Percentiles rank a stretch among this genome's conserved stretches.
phyloP scores from a whole-genome alignment of 2,329 filamentous ascomycete genomes.

The Fusarium subtropicale region DNA sequence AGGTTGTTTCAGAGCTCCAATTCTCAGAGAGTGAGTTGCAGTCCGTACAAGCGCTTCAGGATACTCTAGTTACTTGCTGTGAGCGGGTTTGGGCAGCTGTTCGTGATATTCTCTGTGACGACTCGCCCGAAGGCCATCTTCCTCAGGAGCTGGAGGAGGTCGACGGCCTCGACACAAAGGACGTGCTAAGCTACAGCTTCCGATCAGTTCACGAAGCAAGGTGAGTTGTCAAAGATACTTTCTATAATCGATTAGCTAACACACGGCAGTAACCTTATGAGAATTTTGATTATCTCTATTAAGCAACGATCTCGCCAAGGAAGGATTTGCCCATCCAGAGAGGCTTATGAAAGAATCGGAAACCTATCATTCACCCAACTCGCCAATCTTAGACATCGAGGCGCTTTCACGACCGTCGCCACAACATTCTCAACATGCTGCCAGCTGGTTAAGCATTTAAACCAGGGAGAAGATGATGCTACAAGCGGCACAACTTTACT shows the following conservation, averaged over 20 bases:
- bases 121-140: conserved; percentile 91
- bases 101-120: conserved; percentile 83
- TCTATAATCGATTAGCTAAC: neutral
- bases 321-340: conserved; percentile 60
- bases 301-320: conserved; percentile 59
- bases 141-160: conserved; percentile 80
- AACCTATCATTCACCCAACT: conserved; percentile 84
- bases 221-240: conserved; percentile 56
- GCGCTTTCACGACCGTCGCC: conserved; percentile 93
- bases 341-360: conserved; percentile 75
- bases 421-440: conserved; percentile 88
- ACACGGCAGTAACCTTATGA: conserved; percentile 73
- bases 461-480: conserved; percentile 45
- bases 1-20: conserved; percentile 58
- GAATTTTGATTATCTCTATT: conserved; percentile 67
- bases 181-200: conserved; percentile 94
- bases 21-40: conserved; percentile 54
- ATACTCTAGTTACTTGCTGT: conserved; percentile 70
- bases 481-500: conserved; percentile 60
- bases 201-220: conserved; percentile 94
- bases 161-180: conserved; percentile 82
- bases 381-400: conserved; percentile 84
- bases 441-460: conserved; percentile 66
- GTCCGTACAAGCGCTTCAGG: conserved; percentile 58
- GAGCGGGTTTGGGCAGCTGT: conserved; percentile 81